phyloP scores from a whole-genome alignment of 345 rosid species.

The Salix udensis region DNA sequence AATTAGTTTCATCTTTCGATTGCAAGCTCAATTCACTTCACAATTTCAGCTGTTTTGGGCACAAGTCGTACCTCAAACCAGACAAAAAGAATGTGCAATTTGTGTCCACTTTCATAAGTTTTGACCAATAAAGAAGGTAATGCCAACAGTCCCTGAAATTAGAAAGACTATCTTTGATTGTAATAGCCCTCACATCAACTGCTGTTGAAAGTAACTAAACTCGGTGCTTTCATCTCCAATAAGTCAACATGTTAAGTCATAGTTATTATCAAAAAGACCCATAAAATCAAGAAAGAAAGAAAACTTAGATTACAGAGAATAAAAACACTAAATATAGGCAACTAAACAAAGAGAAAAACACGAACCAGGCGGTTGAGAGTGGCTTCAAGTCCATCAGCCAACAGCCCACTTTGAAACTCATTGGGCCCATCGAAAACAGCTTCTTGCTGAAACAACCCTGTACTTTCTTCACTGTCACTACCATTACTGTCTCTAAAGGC shows the following conservation, averaged over 20 bases:
- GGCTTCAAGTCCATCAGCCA: not conserved
- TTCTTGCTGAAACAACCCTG: not conserved
- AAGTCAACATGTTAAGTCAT: not conserved
- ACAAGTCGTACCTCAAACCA: not conserved
- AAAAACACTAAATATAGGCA: not conserved
- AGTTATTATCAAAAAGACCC: not conserved
- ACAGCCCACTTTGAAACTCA: not conserved
- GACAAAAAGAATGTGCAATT: not conserved
- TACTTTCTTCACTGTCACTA: not conserved
- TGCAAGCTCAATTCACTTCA: not conserved
- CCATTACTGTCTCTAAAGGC: not conserved
- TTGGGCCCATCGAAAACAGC: not conserved
- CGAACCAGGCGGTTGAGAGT: constrained; percentile 4
- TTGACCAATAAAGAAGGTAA: not conserved
- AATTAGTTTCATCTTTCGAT: not conserved
- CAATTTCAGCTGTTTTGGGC: not conserved
- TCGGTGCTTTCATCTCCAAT: not conserved
- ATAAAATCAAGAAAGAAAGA: not conserved
- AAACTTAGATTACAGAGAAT: not conserved
- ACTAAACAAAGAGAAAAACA: not conserved
- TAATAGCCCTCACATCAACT: not conserved
- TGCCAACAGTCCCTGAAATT: not conserved
- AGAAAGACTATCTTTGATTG: not conserved
- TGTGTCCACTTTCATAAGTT: not conserved
- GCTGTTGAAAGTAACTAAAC: not conserved